phyloP scores from a whole-genome alignment of 2,329 filamentous ascomycete species.

The Fusarium guadeloupense region DNA sequence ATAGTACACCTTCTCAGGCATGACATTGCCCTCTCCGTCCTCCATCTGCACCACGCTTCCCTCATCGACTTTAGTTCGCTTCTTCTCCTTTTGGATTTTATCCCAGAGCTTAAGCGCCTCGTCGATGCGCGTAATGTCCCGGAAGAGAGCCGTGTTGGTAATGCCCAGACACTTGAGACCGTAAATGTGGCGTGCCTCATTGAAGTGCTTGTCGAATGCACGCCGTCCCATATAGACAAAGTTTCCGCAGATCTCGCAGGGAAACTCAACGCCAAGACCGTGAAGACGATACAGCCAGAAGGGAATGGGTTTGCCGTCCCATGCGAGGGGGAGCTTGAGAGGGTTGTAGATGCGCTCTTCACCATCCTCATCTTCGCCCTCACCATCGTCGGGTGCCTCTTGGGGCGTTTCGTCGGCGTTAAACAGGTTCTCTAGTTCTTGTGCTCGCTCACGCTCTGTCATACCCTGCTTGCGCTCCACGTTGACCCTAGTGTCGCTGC shows the following conservation, averaged over 20 bases:
- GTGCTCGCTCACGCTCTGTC: constrained; percentile 94
- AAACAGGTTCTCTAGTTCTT: constrained; percentile 90
- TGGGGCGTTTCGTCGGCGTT: constrained; percentile 49
- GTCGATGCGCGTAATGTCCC: constrained; percentile 92
- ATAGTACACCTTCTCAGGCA: constrained; percentile 98
- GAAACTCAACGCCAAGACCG: constrained; percentile 91
- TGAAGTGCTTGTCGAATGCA: constrained; percentile 98
- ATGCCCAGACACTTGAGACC: constrained; percentile 94
- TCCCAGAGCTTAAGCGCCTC: constrained; percentile 91
- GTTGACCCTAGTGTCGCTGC: constrained; percentile 89
- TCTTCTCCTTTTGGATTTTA: constrained; percentile 88
- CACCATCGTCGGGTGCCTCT: constrained; percentile 60
- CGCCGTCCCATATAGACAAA: constrained; percentile 98
- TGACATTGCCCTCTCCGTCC: constrained; percentile 95
- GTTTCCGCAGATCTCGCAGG: constrained; percentile 97
- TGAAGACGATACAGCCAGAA: constrained; percentile 99
- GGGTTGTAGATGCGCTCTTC: constrained; percentile 97
- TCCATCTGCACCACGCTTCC: constrained; percentile 98
- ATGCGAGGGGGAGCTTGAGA: constrained; percentile 91
- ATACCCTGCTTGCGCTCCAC: constrained; percentile 97
- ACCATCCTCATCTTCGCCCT: constrained; percentile 77
- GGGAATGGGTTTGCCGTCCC: constrained; percentile 98
- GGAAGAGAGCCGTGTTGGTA: constrained; percentile 87
- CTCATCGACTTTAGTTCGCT: constrained; percentile 76
- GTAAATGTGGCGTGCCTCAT: constrained; percentile 91